Evolutionary conservation across 208 protist species (phyloP).

Genomic region (Tritrichomonas musculus): DNA sequence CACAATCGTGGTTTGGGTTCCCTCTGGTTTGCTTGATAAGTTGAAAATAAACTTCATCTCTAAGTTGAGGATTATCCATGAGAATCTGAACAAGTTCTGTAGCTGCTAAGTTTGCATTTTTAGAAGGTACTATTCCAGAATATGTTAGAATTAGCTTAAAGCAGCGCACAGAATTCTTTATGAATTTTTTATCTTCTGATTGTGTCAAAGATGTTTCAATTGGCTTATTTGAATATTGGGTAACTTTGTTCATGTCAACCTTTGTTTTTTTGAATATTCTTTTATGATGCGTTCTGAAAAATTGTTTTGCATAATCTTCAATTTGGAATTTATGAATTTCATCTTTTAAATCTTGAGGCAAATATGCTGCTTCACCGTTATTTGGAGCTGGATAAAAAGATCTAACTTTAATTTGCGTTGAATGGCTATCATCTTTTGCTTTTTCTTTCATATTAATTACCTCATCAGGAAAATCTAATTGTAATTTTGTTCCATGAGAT

Average conservation of each 20-base stretch:
- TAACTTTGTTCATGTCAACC: not conserved
- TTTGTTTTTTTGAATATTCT: not conserved
- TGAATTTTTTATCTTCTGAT: not conserved
- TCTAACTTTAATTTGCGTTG: not conserved
- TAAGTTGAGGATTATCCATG: not conserved
- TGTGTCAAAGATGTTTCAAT: not conserved
- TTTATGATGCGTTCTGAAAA: not conserved
- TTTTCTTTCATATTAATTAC: not conserved
- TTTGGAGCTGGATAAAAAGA: not conserved
- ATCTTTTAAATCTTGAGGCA: not conserved
- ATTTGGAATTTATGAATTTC: slow-evolving; percentile 16
- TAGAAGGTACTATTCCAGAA: not conserved
- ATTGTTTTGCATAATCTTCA: not conserved
- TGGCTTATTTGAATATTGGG: not conserved
- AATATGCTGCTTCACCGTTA: not conserved
- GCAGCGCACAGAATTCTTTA: not conserved
- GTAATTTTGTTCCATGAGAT: too few relatives aligned
- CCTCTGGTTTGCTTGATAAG: not conserved
- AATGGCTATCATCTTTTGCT: not conserved
- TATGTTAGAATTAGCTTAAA: not conserved
- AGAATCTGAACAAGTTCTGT: not conserved
- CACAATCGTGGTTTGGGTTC: not conserved
- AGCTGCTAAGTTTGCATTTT: not conserved
- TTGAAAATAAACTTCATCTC: not conserved
- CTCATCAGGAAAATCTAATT: not conserved